Conservation (phyloP, 805 yeast genomes). For the Metschnikowia bowlesiae region DNA sequence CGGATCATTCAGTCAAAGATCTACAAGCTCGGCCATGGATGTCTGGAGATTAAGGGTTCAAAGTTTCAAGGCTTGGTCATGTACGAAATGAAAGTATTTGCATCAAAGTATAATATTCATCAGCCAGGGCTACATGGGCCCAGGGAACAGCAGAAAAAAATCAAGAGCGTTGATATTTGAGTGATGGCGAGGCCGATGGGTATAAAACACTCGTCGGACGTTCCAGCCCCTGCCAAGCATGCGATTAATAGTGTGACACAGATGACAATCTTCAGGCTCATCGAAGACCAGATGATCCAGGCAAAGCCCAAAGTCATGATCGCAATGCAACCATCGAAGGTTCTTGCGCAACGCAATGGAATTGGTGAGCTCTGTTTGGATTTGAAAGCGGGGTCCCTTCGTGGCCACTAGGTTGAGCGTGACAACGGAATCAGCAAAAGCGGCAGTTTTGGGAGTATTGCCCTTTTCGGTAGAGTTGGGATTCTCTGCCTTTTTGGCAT, state of each 20-base stretch:
- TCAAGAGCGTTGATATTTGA: conserved; percentile 15
- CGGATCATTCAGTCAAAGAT: too few relatives aligned
- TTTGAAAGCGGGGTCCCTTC: not conserved
- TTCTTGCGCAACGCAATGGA: not conserved
- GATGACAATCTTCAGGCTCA: conserved; percentile 11
- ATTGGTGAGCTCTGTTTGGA: not conserved
- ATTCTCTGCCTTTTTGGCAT: too few relatives aligned
- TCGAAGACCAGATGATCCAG: conserved; percentile 14
- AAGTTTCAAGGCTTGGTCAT: too few relatives aligned
- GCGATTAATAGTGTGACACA: conserved; percentile 8
- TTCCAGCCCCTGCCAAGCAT: conserved; percentile 2
- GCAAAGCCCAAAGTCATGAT: conserved; percentile 11
- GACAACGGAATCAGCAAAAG: not conserved
- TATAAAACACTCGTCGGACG: conserved; percentile 13
- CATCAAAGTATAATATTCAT: too few relatives aligned
- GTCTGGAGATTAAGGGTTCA: too few relatives aligned
- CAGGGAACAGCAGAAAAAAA: conserved; percentile 4
- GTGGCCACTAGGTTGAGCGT: not conserved
- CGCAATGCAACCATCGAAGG: conserved; percentile 16
- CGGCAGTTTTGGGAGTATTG: too few relatives aligned
- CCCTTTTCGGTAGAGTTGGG: too few relatives aligned
- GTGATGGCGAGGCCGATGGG: conserved; percentile 10
- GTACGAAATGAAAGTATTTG: too few relatives aligned
- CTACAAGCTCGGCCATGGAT: too few relatives aligned
- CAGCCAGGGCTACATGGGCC: not conserved